phyloP scores from a whole-genome alignment of 1,284 basidiomycete species.

The Ustilago bromivora region DNA sequence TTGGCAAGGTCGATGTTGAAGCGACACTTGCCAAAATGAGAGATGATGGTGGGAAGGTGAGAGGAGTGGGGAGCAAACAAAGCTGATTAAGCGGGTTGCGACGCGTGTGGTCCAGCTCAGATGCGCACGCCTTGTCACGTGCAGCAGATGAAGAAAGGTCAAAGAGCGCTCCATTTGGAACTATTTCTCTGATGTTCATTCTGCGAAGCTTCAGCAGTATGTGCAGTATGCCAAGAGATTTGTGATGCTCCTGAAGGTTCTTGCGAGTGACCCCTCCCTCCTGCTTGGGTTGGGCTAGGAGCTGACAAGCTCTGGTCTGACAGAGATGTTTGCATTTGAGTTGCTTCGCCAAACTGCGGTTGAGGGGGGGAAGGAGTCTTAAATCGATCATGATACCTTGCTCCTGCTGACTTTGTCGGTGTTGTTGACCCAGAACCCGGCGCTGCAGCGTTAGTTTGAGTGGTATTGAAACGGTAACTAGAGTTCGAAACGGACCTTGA shows the following conservation, averaged over 20 bases:
- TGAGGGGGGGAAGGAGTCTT: constrained; percentile 27
- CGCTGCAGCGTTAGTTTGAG: constrained; percentile 10
- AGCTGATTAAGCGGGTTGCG: too few relatives aligned
- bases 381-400: constrained; percentile 45
- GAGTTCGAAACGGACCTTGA: constrained; percentile 25
- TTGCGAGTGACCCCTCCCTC: constrained; percentile 26
- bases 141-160: background rate
- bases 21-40: too few relatives aligned
- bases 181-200: constrained; percentile 10
- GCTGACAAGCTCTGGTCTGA: constrained; percentile 24
- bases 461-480: constrained; percentile 24
- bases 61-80: too few relatives aligned
- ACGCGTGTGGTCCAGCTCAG: too few relatives aligned
- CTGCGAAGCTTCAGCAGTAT: constrained; percentile 20
- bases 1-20: too few relatives aligned
- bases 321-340: constrained; percentile 2
- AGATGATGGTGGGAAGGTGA: too few relatives aligned
- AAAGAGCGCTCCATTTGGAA: constrained; percentile 30
- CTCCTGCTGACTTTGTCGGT: constrained; percentile 24
- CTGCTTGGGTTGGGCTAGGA: background rate
- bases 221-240: constrained; percentile 44
- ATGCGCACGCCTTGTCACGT: too few relatives aligned
- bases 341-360: background rate
- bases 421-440: constrained; percentile 13
- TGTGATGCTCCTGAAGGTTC: constrained; percentile 36